These are phyloP conservation scores for Cyclocybe cylindracea DNA, from an alignment of 768 basidiomycete genomes.

Conservation along the genomic window DNA sequence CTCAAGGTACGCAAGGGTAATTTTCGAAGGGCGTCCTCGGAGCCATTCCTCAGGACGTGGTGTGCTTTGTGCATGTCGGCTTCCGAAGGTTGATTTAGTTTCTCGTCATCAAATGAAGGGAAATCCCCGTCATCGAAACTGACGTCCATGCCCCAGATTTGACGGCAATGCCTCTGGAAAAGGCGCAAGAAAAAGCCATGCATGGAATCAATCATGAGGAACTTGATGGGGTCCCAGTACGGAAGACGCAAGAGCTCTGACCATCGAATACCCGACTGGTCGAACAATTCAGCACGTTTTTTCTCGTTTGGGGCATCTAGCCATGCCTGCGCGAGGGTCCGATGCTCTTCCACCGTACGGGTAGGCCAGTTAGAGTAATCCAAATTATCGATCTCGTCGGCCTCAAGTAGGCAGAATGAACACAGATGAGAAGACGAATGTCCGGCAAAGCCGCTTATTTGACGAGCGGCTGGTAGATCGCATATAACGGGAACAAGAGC, in stretches of 20 bases:
- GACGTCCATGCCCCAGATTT: conserved; percentile 11
- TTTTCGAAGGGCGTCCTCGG: no score
- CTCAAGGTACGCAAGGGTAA: no score
- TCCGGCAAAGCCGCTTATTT: conserved; percentile 25
- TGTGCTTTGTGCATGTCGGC: neutral
- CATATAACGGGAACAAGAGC: conserved; percentile 32
- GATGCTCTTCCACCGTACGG: neutral
- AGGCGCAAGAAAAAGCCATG: conserved; percentile 11
- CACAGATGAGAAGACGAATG: conserved; percentile 6
- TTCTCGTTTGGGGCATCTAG: conserved; percentile 1
- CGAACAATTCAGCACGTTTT: neutral
- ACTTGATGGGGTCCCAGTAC: conserved; percentile 13
- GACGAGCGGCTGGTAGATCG: conserved; percentile 31
- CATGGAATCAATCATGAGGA: conserved; percentile 15
- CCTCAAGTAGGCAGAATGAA: conserved; percentile 3
- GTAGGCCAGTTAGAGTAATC: conserved; percentile 1
- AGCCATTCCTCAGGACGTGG: no score
- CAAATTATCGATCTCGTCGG: conserved; percentile 1
- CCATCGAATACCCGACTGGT: conserved; percentile 8
- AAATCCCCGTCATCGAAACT: conserved; percentile 4
- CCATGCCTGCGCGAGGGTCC: neutral
- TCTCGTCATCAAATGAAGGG: neutral
- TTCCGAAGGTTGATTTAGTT: neutral
- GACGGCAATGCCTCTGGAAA: conserved; percentile 8
- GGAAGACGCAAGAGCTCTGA: conserved; percentile 8